phyloP scores from a whole-genome alignment of 202 grass and related monocot species.

The Miscanthus sacchariflorus region DNA sequence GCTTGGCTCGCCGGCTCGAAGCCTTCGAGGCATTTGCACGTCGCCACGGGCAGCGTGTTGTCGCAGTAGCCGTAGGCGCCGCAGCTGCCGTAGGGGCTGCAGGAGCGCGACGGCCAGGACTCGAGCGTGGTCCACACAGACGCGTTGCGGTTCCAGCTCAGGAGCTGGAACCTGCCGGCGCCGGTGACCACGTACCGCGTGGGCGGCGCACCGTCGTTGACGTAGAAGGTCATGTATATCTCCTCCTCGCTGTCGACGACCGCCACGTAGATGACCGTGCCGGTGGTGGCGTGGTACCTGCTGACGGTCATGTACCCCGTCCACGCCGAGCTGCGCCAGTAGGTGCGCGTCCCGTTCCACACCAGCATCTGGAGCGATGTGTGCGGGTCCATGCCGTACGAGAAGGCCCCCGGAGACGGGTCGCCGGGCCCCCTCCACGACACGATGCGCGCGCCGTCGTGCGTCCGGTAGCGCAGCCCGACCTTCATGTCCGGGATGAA shows the following conservation, averaged over 20 bases:
- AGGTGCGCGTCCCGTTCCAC: slow-evolving; percentile 52
- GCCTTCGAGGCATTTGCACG: slow-evolving; percentile 65
- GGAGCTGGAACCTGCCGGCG: slow-evolving; percentile 32
- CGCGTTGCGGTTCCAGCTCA: slow-evolving; percentile 30
- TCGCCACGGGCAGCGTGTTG: neutral
- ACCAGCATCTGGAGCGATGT: slow-evolving; percentile 63
- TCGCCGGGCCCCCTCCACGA: slow-evolving; percentile 55
- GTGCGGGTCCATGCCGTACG: slow-evolving; percentile 62
- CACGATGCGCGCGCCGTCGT: slow-evolving; percentile 26
- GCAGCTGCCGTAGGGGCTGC: slow-evolving; percentile 53
- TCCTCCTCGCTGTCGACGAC: slow-evolving; percentile 32
- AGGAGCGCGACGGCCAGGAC: slow-evolving; percentile 4
- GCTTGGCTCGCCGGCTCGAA: slow-evolving; percentile 46
- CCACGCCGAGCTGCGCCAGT: slow-evolving; percentile 57
- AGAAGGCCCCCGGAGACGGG: slow-evolving; percentile 56
- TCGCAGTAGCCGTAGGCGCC: slow-evolving; percentile 57
- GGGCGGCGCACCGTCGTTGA: slow-evolving; percentile 26
- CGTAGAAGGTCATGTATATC: slow-evolving; percentile 29
- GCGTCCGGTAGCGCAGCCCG: slow-evolving; percentile 28
- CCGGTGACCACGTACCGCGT: slow-evolving; percentile 38
- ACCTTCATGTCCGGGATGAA: slow-evolving; percentile 70
- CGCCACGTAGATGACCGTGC: neutral
- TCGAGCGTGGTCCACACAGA: slow-evolving; percentile 30
- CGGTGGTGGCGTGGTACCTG: neutral
- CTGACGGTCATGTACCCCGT: slow-evolving; percentile 32